phyloP scores from a whole-genome alignment of 2,329 filamentous ascomycete genomes.

The Fusarium subtropicale region DNA sequence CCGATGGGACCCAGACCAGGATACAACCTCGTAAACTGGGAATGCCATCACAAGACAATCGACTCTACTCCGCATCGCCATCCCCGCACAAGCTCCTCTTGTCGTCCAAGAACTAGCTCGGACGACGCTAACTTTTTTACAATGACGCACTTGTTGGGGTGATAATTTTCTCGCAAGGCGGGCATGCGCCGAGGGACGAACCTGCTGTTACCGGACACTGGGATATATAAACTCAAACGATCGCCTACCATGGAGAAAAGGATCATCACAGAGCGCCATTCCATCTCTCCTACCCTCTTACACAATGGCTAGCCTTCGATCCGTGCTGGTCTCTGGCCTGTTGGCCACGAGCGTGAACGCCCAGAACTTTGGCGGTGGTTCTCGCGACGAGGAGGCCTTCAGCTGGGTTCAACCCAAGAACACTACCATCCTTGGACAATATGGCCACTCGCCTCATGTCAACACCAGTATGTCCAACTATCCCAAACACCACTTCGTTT shows the following conservation, averaged over 20 bases:
- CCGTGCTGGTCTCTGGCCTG: conserved; percentile 55
- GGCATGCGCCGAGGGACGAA: conserved; percentile 10
- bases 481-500: rapidly evolving
- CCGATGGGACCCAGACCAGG: conserved; percentile 12
- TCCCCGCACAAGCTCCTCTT: conserved; percentile 17
- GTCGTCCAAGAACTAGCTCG: not conserved
- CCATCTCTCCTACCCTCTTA: not conserved
- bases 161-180: not conserved
- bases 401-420: conserved; percentile 56
- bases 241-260: not conserved
- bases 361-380: conserved; percentile 45
- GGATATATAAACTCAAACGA: conserved; percentile 28
- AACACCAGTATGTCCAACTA: conserved; percentile 52
- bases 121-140: conserved; percentile 6
- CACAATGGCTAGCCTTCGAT: conserved; percentile 42
- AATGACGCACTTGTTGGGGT: conserved; percentile 24
- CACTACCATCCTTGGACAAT: conserved; percentile 55
- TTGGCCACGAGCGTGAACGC: conserved; percentile 45
- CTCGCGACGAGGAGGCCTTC: conserved; percentile 49
- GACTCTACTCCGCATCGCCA: conserved; percentile 16
- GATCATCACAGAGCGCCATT: conserved; percentile 17
- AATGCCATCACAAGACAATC: conserved; percentile 34
- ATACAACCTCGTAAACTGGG: conserved; percentile 21
- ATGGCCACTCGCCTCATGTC: conserved; percentile 54
- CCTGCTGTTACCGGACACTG: conserved; percentile 1